Base-by-base conservation (phyloP, 176 grass and related monocot genomes). In the Paspalum vaginatum region DNA sequence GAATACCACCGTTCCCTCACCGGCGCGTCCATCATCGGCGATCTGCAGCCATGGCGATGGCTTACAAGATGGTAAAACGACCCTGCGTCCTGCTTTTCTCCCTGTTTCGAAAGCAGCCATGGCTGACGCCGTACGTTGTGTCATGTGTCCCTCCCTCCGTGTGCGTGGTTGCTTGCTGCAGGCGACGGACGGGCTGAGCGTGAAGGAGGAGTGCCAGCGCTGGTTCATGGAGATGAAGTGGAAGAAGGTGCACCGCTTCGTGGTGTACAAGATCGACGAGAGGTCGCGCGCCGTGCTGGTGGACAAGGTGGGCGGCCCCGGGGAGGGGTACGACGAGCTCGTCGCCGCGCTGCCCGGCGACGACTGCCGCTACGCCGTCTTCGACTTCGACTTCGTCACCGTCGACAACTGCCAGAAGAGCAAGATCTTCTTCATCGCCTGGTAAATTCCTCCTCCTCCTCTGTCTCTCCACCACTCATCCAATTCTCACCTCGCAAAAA, bases 381-480 rank as follows among this genome's bases (percentile, higher is more conserved):
- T 97, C 61, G 92, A 97, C 84, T 97, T 94, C 79, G 95, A 97
- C 75, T 97, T 97, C 83, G 87, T 97, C 89, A 85, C 83, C 85
- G 80, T 87, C 64, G 95, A 97, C 84, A 97, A 97, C 75, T 97
- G 95, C 89, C 89, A 91, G 87, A 97, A 97, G 85, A 97, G 95
- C 95, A 97, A 97, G 87, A 97, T 97, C 70, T 97, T 97, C 89
- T 94, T 97, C 89, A 97, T 97, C 82, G 77, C 95, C 52, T 97
- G 92, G 92, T 91, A 86, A 74, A 79, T 27, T 0, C 0, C 1
- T 20, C 9, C 0, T 26, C 18, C 27, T 16, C 27, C 5, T 0
- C 3, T 18, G 2, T 48, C 75, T 27, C 42, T 39, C 2, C 5
- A 61, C 39, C 79, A 1, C 56, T 11, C 4, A 77, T 68, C 27